Evolutionary conservation across 805 yeast species (phyloP).

Genomic region (Candida vartiovaarae): DNA sequence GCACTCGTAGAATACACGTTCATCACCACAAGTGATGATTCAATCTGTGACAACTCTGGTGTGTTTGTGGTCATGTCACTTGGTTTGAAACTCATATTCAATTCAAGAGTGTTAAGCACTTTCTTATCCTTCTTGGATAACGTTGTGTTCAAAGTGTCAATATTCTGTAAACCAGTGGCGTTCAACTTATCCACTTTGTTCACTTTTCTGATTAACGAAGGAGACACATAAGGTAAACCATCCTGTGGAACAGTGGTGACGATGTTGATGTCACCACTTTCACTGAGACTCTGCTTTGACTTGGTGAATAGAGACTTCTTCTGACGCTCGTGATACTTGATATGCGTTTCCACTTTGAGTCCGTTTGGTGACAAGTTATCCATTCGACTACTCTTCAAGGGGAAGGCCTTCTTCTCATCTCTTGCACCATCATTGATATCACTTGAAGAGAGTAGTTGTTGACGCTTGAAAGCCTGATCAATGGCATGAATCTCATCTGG

Average conservation of each 20-base stretch:
- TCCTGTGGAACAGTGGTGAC: conserved; percentile 26
- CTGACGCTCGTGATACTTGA: conserved; percentile 4
- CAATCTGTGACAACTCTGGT: conserved; percentile 25
- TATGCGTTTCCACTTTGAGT: conserved; percentile 12
- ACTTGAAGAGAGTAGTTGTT: conserved; percentile 9
- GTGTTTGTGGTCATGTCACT: conserved; percentile 20
- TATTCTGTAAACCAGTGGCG: conserved; percentile 29
- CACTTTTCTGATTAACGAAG: conserved; percentile 30
- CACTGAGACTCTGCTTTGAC: background rate
- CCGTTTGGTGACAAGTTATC: conserved; percentile 11
- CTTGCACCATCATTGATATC: background rate
- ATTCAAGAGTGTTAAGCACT: conserved; percentile 21
- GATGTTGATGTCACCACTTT: conserved; percentile 27
- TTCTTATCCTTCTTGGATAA: conserved; percentile 25
- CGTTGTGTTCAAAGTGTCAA: conserved; percentile 22
- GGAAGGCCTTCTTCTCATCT: conserved; percentile 11
- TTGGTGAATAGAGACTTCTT: conserved; percentile 2
- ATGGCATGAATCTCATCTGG: conserved; percentile 14
- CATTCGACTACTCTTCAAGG: conserved; percentile 15
- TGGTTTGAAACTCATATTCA: conserved; percentile 25
- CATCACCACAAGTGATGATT: conserved; percentile 27
- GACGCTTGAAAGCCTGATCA: conserved; percentile 13
- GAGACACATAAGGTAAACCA: conserved; percentile 31
- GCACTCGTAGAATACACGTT: conserved; percentile 29
- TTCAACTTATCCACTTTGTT: conserved; percentile 28